Evolutionary conservation across 176 grass and related monocot species (phyloP).

Genomic region (Sorghum bicolor): DNA sequence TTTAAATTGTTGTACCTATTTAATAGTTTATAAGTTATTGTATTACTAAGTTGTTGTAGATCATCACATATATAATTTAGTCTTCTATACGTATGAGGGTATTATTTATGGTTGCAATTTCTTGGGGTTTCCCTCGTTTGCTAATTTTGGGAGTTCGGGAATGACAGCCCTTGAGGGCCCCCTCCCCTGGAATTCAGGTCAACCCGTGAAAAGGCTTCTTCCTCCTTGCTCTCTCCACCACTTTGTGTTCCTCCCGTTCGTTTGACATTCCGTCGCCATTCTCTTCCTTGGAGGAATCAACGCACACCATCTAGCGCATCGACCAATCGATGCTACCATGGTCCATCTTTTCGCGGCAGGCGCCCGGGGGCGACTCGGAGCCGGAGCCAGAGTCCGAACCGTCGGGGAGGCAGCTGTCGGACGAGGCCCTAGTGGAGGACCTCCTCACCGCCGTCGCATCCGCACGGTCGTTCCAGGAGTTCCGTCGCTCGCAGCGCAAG

Average conservation of each 20-base stretch:
- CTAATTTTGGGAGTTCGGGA: background rate
- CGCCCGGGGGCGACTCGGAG: background rate
- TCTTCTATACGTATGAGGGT: too few relatives aligned
- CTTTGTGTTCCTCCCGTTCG: background rate
- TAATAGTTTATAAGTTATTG: background rate
- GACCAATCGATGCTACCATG: conserved; percentile 14
- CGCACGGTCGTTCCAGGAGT: conserved; percentile 48
- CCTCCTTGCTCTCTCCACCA: background rate
- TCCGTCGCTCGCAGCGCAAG: conserved; percentile 57
- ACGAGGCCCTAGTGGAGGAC: conserved; percentile 43
- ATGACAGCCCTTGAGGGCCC: background rate
- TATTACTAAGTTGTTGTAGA: too few relatives aligned
- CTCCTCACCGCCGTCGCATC: conserved; percentile 30
- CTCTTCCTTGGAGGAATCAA: background rate
- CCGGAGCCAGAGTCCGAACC: conserved; percentile 12
- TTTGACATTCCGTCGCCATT: background rate
- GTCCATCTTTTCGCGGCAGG: background rate
- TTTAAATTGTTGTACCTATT: too few relatives aligned
- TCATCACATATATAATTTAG: background rate
- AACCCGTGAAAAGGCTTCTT: conserved; percentile 7
- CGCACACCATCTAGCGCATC: background rate
- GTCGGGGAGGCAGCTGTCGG: conserved; percentile 26
- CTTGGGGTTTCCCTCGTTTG: background rate
- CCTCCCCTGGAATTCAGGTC: conserved; percentile 27
- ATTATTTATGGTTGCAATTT: background rate